Evolutionary conservation across 2,329 filamentous ascomycete genomes (phyloP).

Genomic region (Trichoderma sp.): DNA sequence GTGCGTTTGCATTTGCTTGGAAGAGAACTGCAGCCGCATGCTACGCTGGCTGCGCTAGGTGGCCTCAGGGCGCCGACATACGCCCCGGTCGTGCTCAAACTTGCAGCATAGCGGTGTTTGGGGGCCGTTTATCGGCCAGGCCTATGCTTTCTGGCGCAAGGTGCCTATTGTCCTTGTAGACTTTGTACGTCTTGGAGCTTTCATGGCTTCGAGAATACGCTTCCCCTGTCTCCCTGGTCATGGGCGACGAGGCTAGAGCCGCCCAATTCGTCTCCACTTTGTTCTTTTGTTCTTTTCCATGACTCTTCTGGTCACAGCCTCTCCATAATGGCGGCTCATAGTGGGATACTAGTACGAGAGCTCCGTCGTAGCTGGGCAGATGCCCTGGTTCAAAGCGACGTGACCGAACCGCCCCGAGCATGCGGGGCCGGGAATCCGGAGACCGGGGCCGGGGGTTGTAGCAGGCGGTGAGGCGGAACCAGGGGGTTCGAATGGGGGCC

Average conservation of each 20-base stretch:
- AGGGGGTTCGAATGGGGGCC: neutral
- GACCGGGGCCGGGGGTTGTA: conserved; percentile 28
- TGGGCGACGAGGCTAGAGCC: neutral
- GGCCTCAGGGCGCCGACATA: neutral
- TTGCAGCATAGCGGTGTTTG: neutral
- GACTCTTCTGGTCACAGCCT: neutral
- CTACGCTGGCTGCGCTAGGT: neutral
- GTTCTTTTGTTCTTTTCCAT: neutral
- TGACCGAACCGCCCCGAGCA: conserved; percentile 25
- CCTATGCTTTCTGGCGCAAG: neutral
- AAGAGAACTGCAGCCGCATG: conserved; percentile 18
- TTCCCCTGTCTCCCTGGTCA: neutral
- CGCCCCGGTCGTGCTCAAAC: neutral
- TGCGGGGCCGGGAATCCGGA: conserved; percentile 30
- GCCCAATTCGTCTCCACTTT: neutral
- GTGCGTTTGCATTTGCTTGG: neutral
- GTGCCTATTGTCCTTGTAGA: neutral
- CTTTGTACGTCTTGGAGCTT: neutral
- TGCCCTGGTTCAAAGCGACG: conserved; percentile 6
- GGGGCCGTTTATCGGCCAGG: conserved; percentile 14
- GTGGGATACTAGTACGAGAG: neutral
- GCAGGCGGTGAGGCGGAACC: conserved; percentile 26
- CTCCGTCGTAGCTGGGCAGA: conserved; percentile 5
- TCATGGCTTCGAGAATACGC: neutral
- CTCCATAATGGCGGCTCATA: neutral